phyloP scores from a whole-genome alignment of 2,329 filamentous ascomycete species.

The Lasiodiplodia citricola region DNA sequence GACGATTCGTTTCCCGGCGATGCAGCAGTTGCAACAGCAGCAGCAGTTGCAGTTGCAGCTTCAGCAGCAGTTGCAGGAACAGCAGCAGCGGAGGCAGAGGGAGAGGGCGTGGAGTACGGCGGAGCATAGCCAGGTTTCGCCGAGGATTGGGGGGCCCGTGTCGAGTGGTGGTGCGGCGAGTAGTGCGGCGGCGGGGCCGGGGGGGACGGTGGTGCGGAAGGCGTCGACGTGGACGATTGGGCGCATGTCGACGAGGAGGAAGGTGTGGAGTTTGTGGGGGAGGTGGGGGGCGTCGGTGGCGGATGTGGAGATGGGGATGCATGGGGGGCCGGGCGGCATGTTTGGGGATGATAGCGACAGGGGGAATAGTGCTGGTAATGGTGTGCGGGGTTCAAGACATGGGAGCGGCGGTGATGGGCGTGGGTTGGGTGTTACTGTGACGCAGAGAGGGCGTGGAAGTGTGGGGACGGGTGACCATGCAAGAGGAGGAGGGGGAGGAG shows the following conservation, averaged over 20 bases:
- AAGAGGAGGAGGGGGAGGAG: background rate
- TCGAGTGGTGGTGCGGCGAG: background rate
- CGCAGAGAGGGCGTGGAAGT: no score
- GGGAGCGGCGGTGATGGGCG: background rate
- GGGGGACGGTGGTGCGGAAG: background rate
- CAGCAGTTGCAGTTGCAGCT: background rate
- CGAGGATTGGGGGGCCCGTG: no score
- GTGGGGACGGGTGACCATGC: no score
- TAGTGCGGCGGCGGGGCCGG: background rate
- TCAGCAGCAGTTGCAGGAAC: background rate
- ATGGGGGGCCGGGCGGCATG: background rate
- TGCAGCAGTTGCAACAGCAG: background rate
- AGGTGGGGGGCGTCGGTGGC: background rate
- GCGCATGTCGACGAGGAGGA: background rate
- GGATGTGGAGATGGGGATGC: background rate
- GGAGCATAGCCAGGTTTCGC: no score
- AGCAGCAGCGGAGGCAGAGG: background rate
- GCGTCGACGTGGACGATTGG: conserved; percentile 1
- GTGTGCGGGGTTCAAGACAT: background rate
- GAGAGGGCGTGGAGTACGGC: background rate
- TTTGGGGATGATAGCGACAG: background rate
- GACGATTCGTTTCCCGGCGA: background rate
- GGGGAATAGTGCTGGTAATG: background rate
- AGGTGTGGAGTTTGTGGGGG: background rate
- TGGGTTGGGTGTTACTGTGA: background rate